Evolutionary conservation across 306 rosid species (phyloP).

Genomic region (Luffa acutangula): DNA sequence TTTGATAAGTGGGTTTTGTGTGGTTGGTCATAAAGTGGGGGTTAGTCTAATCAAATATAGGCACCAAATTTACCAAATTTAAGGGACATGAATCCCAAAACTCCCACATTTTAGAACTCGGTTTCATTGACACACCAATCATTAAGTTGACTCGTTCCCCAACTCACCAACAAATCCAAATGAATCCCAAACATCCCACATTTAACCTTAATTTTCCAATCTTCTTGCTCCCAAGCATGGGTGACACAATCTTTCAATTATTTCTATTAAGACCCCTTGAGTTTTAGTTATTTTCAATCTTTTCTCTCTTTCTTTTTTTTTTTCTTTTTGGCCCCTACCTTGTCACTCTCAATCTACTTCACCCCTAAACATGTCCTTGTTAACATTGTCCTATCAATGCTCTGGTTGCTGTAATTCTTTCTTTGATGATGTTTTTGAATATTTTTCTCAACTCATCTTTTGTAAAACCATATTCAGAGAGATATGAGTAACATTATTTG

Average conservation of each 20-base stretch:
- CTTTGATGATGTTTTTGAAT: not conserved
- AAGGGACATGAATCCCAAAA: not conserved
- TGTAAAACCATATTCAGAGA: not conserved
- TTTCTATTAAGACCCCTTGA: not conserved
- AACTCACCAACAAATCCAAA: not conserved
- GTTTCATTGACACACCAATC: not conserved
- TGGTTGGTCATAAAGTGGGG: not conserved
- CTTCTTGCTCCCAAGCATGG: not conserved
- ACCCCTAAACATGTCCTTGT: not conserved
- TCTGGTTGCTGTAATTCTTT: not conserved
- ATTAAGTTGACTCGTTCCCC: not conserved
- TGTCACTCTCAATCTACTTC: not conserved
- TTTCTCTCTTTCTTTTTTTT: not conserved
- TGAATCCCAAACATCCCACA: constrained; percentile 2
- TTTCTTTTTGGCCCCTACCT: not conserved
- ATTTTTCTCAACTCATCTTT: not conserved
- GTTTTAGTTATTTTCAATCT: not conserved
- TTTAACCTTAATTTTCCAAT: not conserved
- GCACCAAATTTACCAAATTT: not conserved
- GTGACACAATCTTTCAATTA: not conserved
- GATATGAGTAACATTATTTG: not conserved
- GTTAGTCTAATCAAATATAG: constrained; percentile 2
- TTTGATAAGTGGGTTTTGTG: not conserved
- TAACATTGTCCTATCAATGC: not conserved
- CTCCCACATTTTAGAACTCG: not conserved